phyloP scores from a whole-genome alignment of 2,329 filamentous ascomycete genomes.

The Diaporthe velutina region DNA sequence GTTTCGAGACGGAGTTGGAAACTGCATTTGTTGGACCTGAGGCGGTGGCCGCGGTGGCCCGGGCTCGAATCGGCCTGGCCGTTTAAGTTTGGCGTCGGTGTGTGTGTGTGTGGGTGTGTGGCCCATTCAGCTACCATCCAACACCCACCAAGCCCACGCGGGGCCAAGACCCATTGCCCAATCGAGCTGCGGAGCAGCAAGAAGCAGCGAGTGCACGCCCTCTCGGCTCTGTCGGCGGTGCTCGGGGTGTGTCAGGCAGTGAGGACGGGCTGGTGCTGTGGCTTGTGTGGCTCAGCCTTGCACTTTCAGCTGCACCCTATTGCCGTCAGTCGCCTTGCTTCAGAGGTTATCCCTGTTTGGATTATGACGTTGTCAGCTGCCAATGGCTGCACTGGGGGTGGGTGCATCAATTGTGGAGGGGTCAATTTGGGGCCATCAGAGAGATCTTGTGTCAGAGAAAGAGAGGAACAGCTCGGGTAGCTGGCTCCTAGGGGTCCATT shows the following conservation, averaged over 20 bases:
- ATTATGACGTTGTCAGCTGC: slow-evolving; percentile 13
- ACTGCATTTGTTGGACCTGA: slow-evolving; percentile 3
- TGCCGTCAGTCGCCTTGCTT: background rate
- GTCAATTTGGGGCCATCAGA: background rate
- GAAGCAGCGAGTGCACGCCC: background rate
- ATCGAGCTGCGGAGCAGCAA: background rate
- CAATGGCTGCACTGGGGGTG: background rate
- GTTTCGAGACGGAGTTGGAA: slow-evolving; percentile 5
- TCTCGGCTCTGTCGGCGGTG: background rate
- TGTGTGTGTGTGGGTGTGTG: no score
- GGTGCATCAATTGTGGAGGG: slow-evolving; percentile 4
- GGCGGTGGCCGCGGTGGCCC: slow-evolving; percentile 4
- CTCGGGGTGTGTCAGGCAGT: background rate
- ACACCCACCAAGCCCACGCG: background rate
- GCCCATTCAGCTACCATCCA: background rate
- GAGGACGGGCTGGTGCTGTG: background rate
- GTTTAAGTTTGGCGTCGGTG: background rate
- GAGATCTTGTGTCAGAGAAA: slow-evolving; percentile 1
- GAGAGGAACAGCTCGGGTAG: background rate
- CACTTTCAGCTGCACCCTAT: slow-evolving; percentile 3
- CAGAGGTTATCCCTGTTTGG: slow-evolving; percentile 9
- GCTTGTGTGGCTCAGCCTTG: slow-evolving; percentile 29
- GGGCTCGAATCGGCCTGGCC: slow-evolving; percentile 9
- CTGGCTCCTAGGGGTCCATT: background rate
- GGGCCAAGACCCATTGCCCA: background rate